Conservation (phyloP, 805 yeast genomes). For the Cyberlindnera bimundalis region DNA sequence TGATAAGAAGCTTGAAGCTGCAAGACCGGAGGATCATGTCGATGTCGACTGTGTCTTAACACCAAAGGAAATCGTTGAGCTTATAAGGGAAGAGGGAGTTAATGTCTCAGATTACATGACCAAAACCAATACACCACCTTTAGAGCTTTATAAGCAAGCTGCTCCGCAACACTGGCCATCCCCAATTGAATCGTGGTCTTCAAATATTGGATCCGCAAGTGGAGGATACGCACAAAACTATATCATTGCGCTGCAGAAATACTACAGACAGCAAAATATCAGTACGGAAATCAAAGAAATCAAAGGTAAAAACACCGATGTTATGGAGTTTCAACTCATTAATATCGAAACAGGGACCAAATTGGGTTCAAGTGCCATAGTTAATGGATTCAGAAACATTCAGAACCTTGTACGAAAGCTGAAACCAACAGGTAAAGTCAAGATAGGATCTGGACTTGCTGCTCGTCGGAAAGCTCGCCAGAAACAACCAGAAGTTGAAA, state of each 20-base stretch:
- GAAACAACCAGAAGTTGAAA: not conserved
- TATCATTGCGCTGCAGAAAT: slow-evolving; percentile 38
- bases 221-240: slow-evolving; percentile 88
- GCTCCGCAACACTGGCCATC: slow-evolving; percentile 67
- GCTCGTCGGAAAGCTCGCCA: slow-evolving; percentile 24
- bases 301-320: slow-evolving; percentile 68
- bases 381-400: slow-evolving; percentile 91
- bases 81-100: slow-evolving; percentile 54
- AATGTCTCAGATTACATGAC: slow-evolving; percentile 32
- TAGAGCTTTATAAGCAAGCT: slow-evolving; percentile 28
- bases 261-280: slow-evolving; percentile 18
- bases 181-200: slow-evolving; percentile 59
- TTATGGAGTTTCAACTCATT: slow-evolving; percentile 62
- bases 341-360: slow-evolving; percentile 32
- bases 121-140: slow-evolving; percentile 11
- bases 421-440: slow-evolving; percentile 26
- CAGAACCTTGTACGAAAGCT: slow-evolving; percentile 88
- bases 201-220: slow-evolving; percentile 75
- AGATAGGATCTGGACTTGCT: slow-evolving; percentile 27
- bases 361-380: slow-evolving; percentile 57
- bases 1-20: slow-evolving; percentile 93
- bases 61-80: slow-evolving; percentile 76
- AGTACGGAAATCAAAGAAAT: slow-evolving; percentile 35
- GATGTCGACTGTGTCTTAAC: slow-evolving; percentile 90
- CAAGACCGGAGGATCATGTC: slow-evolving; percentile 63